A percentile compares a stretch with the other conserved stretches of the same genome.
Conservation (phyloP, 495 filamentous ascomycete genomes). For the Aspergillus sclerotiicarbonarius region DNA sequence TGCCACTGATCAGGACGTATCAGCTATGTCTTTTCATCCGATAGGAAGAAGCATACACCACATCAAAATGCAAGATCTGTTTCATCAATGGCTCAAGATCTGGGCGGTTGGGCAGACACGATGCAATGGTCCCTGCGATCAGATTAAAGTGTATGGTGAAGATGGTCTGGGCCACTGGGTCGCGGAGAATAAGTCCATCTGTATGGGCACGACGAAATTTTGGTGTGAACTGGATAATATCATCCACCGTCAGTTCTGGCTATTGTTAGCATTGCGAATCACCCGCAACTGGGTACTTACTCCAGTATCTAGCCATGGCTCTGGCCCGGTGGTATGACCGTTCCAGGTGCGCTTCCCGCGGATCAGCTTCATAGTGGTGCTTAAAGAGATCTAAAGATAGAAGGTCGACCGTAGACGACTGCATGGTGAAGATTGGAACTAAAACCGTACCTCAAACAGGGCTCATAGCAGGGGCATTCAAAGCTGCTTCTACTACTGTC, state of each 20-base stretch:
- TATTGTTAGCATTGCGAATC: not conserved
- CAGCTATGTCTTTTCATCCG: not conserved
- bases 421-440: not conserved
- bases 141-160: conserved; percentile 33
- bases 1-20: conserved; percentile 13
- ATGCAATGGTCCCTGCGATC: conserved; percentile 31
- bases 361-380: not conserved
- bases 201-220: conserved; percentile 15
- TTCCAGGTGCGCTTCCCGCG: not conserved
- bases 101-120: conserved; percentile 18
- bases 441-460: no score
- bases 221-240: conserved; percentile 11
- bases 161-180: conserved; percentile 9
- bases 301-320: not conserved
- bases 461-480: no score
- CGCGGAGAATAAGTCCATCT: conserved; percentile 6
- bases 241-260: not conserved
- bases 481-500: no score
- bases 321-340: conserved; percentile 1
- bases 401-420: not conserved
- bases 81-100: conserved; percentile 27
- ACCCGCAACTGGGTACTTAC: not conserved
- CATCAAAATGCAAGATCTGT: conserved; percentile 26
- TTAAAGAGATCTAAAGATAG: not conserved
- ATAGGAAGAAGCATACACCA: conserved; percentile 12